Evolutionary conservation across 2,329 filamentous ascomycete genomes (phyloP).

Genomic region (Polytolypa hystricis): DNA sequence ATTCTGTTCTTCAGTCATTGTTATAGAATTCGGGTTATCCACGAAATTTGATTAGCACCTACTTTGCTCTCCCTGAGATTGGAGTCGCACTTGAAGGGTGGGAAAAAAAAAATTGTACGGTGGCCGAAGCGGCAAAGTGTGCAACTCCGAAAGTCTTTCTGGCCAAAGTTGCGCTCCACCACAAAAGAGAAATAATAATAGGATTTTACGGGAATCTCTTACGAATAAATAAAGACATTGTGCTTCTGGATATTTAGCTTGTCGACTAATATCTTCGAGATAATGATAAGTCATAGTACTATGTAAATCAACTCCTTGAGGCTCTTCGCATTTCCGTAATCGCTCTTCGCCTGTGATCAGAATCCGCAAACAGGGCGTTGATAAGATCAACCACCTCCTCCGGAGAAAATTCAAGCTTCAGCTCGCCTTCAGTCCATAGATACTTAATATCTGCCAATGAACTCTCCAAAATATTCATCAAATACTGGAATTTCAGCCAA

Average conservation of each 20-base stretch:
- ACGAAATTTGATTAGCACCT: too few relatives aligned
- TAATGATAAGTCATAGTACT: too few relatives aligned
- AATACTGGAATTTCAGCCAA: constrained; percentile 56
- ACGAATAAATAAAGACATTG: too few relatives aligned
- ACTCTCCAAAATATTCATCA: constrained; percentile 52
- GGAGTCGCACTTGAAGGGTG: constrained; percentile 6
- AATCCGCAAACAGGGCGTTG: constrained; percentile 53
- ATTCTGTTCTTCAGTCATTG: constrained; percentile 15
- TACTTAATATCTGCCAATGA: constrained; percentile 55
- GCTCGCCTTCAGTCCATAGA: constrained; percentile 53
- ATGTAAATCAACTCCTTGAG: too few relatives aligned
- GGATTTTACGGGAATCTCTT: too few relatives aligned
- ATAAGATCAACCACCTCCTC: constrained; percentile 55
- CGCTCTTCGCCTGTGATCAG: constrained; percentile 45
- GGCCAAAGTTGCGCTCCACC: too few relatives aligned
- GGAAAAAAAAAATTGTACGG: constrained; percentile 30
- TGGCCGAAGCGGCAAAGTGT: constrained; percentile 28
- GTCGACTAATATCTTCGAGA: too few relatives aligned
- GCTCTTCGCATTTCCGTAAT: constrained; percentile 44
- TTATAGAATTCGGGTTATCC: too few relatives aligned
- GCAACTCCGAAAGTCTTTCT: constrained; percentile 19
- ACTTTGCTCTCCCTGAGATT: too few relatives aligned
- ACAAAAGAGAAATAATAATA: too few relatives aligned
- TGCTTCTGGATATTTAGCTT: background rate
- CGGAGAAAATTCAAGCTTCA: constrained; percentile 49